Evolutionary conservation across 257 asterid species (phyloP).

Genomic region (Schizonepeta tenuifolia): DNA sequence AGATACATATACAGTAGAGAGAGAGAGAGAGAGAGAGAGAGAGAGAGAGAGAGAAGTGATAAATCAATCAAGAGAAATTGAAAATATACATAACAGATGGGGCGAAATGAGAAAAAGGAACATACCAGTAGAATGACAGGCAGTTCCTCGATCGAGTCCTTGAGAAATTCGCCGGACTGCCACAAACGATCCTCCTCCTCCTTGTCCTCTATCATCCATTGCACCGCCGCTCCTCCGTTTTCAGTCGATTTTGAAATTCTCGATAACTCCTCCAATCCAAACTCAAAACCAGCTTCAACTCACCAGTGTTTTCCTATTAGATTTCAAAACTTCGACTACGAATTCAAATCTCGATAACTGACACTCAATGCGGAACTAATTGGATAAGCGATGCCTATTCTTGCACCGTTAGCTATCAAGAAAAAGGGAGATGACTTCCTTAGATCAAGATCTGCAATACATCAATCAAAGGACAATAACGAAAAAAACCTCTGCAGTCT

Average conservation of each 20-base stretch:
- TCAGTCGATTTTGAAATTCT: conserved; percentile 22
- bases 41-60: conserved; percentile 19
- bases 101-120: conserved; percentile 3
- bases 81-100: neutral
- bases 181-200: conserved; percentile 83
- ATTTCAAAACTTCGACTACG: conserved; percentile 5
- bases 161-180: conserved; percentile 95
- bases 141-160: conserved; percentile 79
- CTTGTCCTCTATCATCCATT: conserved; percentile 83
- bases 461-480: conserved; percentile 10
- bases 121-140: conserved; percentile 87
- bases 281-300: conserved; percentile 22
- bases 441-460: conserved; percentile 43
- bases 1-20: neutral
- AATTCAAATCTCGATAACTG: conserved; percentile 28
- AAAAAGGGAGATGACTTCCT: conserved; percentile 27
- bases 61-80: conserved; percentile 30
- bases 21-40: conserved; percentile 14
- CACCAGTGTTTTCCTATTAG: conserved; percentile 6
- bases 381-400: conserved; percentile 35
- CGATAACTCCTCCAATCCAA: conserved; percentile 22
- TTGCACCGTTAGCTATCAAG: conserved; percentile 32
- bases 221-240: conserved; percentile 30
- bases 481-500: conserved; percentile 21
- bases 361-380: conserved; percentile 24